Evolutionary conservation across 331 rosid species (phyloP).

Genomic region (Erythrophleum ivorense): DNA sequence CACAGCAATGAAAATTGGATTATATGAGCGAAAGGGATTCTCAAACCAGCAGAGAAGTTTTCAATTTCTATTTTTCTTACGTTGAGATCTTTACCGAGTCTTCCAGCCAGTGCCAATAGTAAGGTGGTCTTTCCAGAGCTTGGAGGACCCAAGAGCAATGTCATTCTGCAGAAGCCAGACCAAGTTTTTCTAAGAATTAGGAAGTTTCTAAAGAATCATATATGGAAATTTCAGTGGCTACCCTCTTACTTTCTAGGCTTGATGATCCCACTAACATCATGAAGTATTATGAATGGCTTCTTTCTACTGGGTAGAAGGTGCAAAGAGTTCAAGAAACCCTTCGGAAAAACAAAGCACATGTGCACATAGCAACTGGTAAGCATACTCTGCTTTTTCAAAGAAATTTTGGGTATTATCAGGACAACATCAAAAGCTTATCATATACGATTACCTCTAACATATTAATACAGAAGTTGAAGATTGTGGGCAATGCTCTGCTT

Average conservation of each 20-base stretch:
- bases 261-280: constrained; percentile 84
- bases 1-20: constrained; percentile 16
- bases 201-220: neutral
- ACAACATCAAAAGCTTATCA: constrained; percentile 21
- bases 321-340: constrained; percentile 71
- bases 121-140: constrained; percentile 92
- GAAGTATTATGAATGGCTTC: constrained; percentile 70
- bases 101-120: constrained; percentile 86
- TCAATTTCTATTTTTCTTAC: constrained; percentile 50
- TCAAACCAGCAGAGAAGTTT: neutral
- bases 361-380: neutral
- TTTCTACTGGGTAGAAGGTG: constrained; percentile 78
- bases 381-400: neutral
- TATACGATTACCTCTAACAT: constrained; percentile 67
- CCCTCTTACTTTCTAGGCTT: constrained; percentile 81
- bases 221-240: neutral
- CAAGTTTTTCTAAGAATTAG: constrained; percentile 41
- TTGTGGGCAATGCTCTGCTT: constrained; percentile 86
- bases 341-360: constrained; percentile 32
- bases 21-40: neutral
- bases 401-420: neutral
- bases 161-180: constrained; percentile 67
- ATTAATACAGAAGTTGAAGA: constrained; percentile 69
- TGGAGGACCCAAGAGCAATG: constrained; percentile 97
- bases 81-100: constrained; percentile 72